phyloP scores from a whole-genome alignment of 2,329 filamentous ascomycete species.

The Apiospora hydei region DNA sequence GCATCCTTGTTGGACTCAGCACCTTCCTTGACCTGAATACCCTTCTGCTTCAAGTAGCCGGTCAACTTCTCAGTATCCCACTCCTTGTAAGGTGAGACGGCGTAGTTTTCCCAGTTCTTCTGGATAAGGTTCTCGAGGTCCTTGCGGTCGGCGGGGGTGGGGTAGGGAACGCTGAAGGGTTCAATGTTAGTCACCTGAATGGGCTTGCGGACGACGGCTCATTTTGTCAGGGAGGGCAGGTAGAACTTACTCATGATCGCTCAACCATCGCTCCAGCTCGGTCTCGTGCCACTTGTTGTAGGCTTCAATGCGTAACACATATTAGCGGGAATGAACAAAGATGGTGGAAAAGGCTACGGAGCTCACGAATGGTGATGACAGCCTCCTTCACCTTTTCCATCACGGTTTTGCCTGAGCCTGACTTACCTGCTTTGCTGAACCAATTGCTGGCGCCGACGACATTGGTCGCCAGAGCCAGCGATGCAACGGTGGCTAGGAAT shows the following conservation, averaged over 20 bases:
- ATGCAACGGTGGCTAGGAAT: conserved; percentile 73
- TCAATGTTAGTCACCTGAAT: neutral
- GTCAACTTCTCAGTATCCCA: conserved; percentile 77
- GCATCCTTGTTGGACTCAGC: conserved; percentile 73
- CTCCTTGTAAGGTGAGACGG: conserved; percentile 76
- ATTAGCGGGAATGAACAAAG: neutral
- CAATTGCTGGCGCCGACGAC: conserved; percentile 77
- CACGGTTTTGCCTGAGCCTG: conserved; percentile 27
- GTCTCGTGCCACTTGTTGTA: conserved; percentile 99
- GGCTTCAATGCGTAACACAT: conserved; percentile 58
- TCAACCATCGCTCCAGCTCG: conserved; percentile 93
- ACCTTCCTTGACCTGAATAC: conserved; percentile 71
- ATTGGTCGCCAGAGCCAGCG: conserved; percentile 76
- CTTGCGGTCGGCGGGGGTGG: conserved; percentile 89
- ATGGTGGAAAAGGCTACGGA: neutral
- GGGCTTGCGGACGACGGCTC: neutral
- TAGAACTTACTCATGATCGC: conserved; percentile 48
- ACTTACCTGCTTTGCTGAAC: conserved; percentile 82
- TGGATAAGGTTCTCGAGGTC: conserved; percentile 92
- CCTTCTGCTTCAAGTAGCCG: conserved; percentile 74
- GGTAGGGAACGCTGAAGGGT: conserved; percentile 71
- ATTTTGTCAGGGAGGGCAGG: too few species aligned
- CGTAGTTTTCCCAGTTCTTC: conserved; percentile 84
- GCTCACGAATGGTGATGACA: neutral
- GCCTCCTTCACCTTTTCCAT: neutral